Base-by-base conservation (phyloP, 2,329 filamentous ascomycete genomes). In the Penicillium nordicum region DNA sequence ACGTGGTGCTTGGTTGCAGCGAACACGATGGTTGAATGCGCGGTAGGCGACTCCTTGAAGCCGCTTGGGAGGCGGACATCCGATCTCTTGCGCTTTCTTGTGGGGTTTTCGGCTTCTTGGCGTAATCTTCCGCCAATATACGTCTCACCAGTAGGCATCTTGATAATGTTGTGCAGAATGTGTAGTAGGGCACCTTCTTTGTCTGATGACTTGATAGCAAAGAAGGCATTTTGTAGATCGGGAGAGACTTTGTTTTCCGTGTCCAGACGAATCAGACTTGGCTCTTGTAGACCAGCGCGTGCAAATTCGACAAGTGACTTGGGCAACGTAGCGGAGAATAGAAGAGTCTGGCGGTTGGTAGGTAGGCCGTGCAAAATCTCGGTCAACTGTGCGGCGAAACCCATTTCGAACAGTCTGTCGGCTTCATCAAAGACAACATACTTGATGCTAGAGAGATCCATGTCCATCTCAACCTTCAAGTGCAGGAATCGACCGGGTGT, bases 361-460 rank as follows among this genome's bases (percentile, higher is more conserved):
- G 95, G 94, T 16, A 99, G 79, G 0, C 92, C 89, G 69, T 96
- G 87, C 50, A 99, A 78, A 79, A 97, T 97, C 72, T 99, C 94
- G 1, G 89, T 88, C 64, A 99, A 79, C 70, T 99, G 94, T 4
- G 90, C 87, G 5, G 92, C 92, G 71, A 99, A 99, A 66, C 94
- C 95, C 93, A 99, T 97, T 72, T 99, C 94, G 74, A 99, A 99
- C 21, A 99, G 80, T 52, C 94, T 85, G 80, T 99, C 94, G 1
- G 94, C 94, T 74, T 99, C 94, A 71, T 99, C 94, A 62, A 99
- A 99, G 9, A 99, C 94, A 25, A 96, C 90, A 69, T 99, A 99
- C 65, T 86, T 84, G 59, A 99, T 88, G 4, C 91, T 96, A 0
- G 88, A 91, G n/a, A 99, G 78, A 68, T 97, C 90, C 50, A 99